A percentile compares a stretch with the other conserved stretches of the same genome.
phyloP scores from a whole-genome alignment of 768 basidiomycete genomes.

The Pleurotus salmoneostramineus region DNA sequence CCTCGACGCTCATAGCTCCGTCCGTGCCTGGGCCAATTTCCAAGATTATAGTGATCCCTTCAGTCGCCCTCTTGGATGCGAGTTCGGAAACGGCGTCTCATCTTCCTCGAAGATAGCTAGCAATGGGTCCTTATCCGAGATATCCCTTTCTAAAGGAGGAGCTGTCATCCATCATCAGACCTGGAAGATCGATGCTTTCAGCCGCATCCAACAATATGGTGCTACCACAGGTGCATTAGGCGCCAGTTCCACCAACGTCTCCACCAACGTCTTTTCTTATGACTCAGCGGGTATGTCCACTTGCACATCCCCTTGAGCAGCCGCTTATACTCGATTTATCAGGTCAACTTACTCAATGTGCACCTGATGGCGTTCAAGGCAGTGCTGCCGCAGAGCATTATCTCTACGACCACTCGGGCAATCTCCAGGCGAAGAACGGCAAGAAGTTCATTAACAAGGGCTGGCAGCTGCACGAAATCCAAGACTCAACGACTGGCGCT shows the following conservation, averaged over 20 bases:
- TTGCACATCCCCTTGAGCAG: neutral
- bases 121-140: constrained; percentile 8
- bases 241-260: neutral
- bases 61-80: constrained; percentile 8
- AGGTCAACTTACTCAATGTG: neutral
- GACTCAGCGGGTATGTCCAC: neutral
- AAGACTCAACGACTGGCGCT: neutral
- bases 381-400: neutral
- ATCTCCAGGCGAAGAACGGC: constrained; percentile 2
- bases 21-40: constrained; percentile 3
- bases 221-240: neutral
- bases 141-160: constrained; percentile 1
- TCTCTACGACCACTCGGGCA: constrained; percentile 8
- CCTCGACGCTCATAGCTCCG: neutral
- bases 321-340: neutral
- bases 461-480: constrained; percentile 8
- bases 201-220: constrained; percentile 7
- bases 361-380: neutral
- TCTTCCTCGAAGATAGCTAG: constrained; percentile 1
- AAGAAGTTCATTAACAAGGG: constrained; percentile 9
- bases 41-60: constrained; percentile 9
- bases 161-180: constrained; percentile 6
- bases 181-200: constrained; percentile 11
- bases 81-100: constrained; percentile 11
- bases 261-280: neutral